Base-by-base conservation (phyloP, 306 rosid genomes). In the Senna tora region DNA sequence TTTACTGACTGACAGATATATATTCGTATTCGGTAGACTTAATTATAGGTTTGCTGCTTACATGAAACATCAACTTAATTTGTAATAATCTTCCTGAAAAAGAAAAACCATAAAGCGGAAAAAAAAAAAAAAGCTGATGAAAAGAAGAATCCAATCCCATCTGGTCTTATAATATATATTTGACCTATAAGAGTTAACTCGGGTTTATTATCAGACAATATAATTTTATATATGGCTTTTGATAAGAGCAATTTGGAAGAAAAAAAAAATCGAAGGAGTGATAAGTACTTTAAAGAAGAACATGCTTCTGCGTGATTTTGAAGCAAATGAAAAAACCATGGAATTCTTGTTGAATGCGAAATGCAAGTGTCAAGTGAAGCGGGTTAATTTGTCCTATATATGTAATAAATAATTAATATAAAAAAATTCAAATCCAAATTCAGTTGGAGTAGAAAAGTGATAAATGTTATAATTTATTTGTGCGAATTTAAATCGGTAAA, bases 301-400 rank as follows among this genome's bases (percentile, higher is more conserved):
- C 39, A 36, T 36, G 2, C 43, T 68, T 67, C 51, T 43, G 80
- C 74, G 74, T 69, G 51, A 21, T 42, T 25, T 58, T 72, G 25
- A 76, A 81, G 81, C 84, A 54, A 67, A 30, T 5, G 34, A n/a
- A 50, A 42, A 39, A 5, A 25, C 3, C 3, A 50, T n/a, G 28
- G 9, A 36, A 66, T 57, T 71, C 30, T 58, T 7, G 64, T 58
- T 58, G 43, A 58, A 58, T 15, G 42, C 14, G 7, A 15, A 15
- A 15, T n/a, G 42, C 12, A 58, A 9, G 45, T 9, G 20, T n/a
- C n/a, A n/a, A n/a, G n/a, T n/a, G n/a, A n/a, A n/a, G n/a, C n/a
- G n/a, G n/a, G 14, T 7, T 12, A 1, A 10, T 10, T 42, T 42
- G 43, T 39, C 43, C 43, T 1, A 39, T 39, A 0, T 12, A 39